A percentile compares a stretch with the other conserved stretches of the same genome.
Evolutionary conservation across 2,329 filamentous ascomycete species (phyloP).

Genomic region (Fusarium sp.): DNA sequence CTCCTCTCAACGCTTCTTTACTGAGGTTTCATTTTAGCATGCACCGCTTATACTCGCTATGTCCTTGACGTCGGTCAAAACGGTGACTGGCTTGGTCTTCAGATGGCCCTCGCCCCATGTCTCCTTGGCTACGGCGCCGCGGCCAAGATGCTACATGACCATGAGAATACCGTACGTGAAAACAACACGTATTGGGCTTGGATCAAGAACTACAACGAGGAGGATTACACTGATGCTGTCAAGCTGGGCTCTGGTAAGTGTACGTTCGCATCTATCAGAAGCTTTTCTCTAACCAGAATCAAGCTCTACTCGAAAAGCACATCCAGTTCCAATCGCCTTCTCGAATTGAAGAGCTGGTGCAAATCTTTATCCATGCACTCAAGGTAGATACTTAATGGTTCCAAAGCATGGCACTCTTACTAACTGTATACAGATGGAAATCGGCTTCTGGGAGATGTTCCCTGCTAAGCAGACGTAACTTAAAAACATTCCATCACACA

Average conservation of each 20-base stretch:
- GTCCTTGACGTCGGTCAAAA: constrained; percentile 89
- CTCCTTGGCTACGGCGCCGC: constrained; percentile 89
- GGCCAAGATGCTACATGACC: constrained; percentile 74
- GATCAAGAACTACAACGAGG: constrained; percentile 88
- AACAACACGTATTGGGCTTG: constrained; percentile 87
- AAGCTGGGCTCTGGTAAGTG: constrained; percentile 73
- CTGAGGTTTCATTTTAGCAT: constrained; percentile 59
- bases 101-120: constrained; percentile 86
- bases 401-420: neutral
- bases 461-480: constrained; percentile 47
- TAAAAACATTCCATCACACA: neutral
- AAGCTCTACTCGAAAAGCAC: constrained; percentile 80
- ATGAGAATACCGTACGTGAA: constrained; percentile 68
- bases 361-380: constrained; percentile 89
- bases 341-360: constrained; percentile 83
- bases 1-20: neutral
- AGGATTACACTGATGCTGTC: constrained; percentile 81
- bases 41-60: constrained; percentile 84
- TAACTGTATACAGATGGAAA: constrained; percentile 58
- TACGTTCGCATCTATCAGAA: neutral
- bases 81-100: constrained; percentile 87
- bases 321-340: constrained; percentile 77
- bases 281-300: neutral
- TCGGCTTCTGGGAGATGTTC: constrained; percentile 67
- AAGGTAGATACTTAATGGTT: constrained; percentile 63